Conservation (phyloP, 768 basidiomycete genomes). For the Termitomyces sp. region DNA sequence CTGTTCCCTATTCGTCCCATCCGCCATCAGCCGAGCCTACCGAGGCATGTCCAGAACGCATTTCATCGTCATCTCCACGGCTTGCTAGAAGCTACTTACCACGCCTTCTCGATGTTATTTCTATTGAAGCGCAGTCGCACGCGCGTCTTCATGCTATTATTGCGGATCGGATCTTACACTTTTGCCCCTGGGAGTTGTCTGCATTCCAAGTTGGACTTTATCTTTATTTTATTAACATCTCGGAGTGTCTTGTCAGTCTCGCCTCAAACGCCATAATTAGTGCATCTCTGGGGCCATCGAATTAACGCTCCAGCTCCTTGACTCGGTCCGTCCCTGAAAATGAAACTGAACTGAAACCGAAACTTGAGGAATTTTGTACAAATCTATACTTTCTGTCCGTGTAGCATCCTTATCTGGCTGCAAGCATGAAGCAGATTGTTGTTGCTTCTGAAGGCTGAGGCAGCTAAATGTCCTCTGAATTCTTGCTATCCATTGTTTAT, state of each 20-base stretch:
- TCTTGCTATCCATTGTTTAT: neutral
- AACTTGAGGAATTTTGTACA: neutral
- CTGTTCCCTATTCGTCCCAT: too few species aligned
- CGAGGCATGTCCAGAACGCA: neutral
- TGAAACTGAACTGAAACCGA: neutral
- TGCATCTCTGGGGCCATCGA: neutral
- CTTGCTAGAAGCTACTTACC: neutral
- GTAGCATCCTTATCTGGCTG: neutral
- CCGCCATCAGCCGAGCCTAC: neutral
- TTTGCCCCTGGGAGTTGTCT: neutral
- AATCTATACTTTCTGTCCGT: neutral
- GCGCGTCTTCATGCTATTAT: neutral
- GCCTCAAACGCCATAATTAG: neutral
- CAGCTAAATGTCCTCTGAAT: neutral
- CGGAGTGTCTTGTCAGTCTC: neutral
- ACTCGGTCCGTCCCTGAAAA: neutral
- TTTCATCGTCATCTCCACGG: neutral
- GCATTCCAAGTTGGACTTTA: neutral
- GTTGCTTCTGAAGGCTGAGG: conserved; percentile 1
- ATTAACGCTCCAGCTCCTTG: neutral
- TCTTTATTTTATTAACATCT: neutral
- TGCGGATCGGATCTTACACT: neutral
- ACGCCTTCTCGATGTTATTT: neutral
- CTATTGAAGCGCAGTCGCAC: neutral
- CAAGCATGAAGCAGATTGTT: neutral